These are phyloP conservation scores for Aaosphaeria pasadenensis DNA, from an alignment of 2,329 filamentous ascomycete genomes.

Conservation along the genomic window DNA sequence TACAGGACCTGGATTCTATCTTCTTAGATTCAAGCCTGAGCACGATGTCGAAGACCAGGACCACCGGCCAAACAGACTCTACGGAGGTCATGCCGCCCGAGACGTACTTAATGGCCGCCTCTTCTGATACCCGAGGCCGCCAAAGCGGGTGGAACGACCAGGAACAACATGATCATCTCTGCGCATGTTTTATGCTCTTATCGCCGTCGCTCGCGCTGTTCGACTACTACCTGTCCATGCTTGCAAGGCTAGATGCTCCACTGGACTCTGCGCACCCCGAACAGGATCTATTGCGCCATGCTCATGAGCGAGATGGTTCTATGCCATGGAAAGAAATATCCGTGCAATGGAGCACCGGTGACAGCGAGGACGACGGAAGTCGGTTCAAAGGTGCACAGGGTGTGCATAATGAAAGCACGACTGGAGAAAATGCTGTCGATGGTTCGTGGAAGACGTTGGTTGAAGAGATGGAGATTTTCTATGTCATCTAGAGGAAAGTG, in stretches of 20 bases:
- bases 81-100: conserved; percentile 14
- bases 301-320: conserved; percentile 32
- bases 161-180: conserved; percentile 16
- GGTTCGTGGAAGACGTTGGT: conserved; percentile 6
- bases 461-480: conserved; percentile 7
- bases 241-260: conserved; percentile 13
- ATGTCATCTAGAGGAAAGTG: not conserved
- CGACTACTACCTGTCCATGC: conserved; percentile 24
- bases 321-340: conserved; percentile 41
- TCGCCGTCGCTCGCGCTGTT: conserved; percentile 18
- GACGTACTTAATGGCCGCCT: conserved; percentile 22
- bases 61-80: not conserved
- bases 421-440: conserved; percentile 5
- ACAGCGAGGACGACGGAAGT: conserved; percentile 14
- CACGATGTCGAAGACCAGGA: conserved; percentile 2
- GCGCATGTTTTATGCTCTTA: conserved; percentile 33
- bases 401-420: conserved; percentile 35
- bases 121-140: conserved; percentile 7
- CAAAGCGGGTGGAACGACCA: conserved; percentile 7
- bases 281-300: conserved; percentile 38
- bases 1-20: conserved; percentile 23
- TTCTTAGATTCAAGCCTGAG: conserved; percentile 27
- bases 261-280: conserved; percentile 28
- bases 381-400: conserved; percentile 38
- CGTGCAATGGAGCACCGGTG: conserved; percentile 39